Evolutionary conservation across 176 grass and related monocot species (phyloP).

Genomic region (Musa schizocarpa): DNA sequence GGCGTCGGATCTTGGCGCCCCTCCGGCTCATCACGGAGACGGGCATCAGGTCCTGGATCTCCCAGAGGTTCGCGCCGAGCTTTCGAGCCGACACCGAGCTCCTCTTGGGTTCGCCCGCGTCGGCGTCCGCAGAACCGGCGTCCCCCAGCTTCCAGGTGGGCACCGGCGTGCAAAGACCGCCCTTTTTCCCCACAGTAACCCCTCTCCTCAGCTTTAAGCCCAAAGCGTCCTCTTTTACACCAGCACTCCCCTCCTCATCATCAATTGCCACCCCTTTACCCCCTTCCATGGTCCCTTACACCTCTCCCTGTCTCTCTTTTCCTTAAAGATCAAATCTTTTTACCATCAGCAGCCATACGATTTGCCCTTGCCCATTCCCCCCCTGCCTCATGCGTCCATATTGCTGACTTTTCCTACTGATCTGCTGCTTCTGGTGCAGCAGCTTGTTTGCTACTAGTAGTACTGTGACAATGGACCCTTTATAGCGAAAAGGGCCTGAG

Average conservation of each 20-base stretch:
- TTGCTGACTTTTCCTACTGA: not conserved
- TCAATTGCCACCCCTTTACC: not conserved
- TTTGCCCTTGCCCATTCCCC: not conserved
- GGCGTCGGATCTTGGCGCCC: constrained; percentile 37
- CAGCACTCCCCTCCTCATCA: not conserved
- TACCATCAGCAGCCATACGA: not conserved
- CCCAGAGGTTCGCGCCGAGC: constrained; percentile 89
- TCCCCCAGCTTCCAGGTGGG: constrained; percentile 18
- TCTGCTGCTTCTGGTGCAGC: not conserved
- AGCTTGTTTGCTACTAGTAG: not conserved
- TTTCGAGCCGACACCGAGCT: constrained; percentile 69
- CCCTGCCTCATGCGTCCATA: too few relatives aligned
- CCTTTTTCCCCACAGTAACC: constrained; percentile 7
- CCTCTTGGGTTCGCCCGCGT: constrained; percentile 27
- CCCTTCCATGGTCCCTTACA: constrained; percentile 10
- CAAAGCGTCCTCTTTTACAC: constrained; percentile 8
- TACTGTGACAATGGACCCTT: not conserved
- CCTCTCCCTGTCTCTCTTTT: not conserved
- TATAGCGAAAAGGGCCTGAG: not conserved
- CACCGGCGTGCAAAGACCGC: constrained; percentile 10
- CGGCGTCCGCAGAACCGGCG: not conserved
- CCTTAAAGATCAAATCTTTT: not conserved
- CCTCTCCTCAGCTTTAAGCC: constrained; percentile 12
- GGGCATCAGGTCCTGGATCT: constrained; percentile 45
- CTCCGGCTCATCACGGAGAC: constrained; percentile 7